Evolutionary conservation across 108 stramenopile genomes (phyloP).

Genomic region (Cyclotella choctawhatcheeana): DNA sequence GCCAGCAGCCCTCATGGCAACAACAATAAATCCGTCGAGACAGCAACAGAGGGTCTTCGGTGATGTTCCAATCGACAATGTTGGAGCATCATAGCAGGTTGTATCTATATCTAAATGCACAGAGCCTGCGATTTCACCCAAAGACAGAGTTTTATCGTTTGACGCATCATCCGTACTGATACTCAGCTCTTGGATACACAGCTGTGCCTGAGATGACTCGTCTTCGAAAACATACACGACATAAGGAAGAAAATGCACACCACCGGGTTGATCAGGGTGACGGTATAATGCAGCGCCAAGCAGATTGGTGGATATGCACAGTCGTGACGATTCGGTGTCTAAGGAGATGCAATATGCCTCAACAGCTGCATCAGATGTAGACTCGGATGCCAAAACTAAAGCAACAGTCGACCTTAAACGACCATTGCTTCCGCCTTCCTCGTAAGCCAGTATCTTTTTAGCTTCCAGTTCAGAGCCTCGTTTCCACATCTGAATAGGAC

Average conservation of each 20-base stretch:
- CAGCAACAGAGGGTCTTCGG: conserved; percentile 81
- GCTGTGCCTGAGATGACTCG: conserved; percentile 43
- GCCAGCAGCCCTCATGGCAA: conserved; percentile 70
- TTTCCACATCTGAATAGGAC: conserved; percentile 88
- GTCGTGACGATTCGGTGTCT: conserved; percentile 63
- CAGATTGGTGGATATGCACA: conserved; percentile 72
- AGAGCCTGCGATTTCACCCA: conserved; percentile 57
- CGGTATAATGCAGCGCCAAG: conserved; percentile 79
- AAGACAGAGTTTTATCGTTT: conserved; percentile 39
- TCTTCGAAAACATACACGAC: conserved; percentile 51
- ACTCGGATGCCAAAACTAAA: conserved; percentile 67
- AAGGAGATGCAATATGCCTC: conserved; percentile 86
- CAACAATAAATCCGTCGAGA: conserved; percentile 70
- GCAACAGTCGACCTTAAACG: conserved; percentile 78
- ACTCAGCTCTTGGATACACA: conserved; percentile 46
- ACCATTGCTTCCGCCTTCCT: conserved; percentile 84
- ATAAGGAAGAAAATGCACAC: conserved; percentile 66
- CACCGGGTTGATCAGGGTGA: conserved; percentile 35
- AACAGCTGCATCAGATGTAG: conserved; percentile 54
- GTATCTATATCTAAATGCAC: conserved; percentile 58
- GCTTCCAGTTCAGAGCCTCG: conserved; percentile 79
- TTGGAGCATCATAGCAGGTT: conserved; percentile 57
- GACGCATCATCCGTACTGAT: conserved; percentile 6
- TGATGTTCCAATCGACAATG: conserved; percentile 83
- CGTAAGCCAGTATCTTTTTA: conserved; percentile 88